Percentiles rank a stretch among this genome's conserved stretches.
Evolutionary conservation across 2,329 filamentous ascomycete species (phyloP).

Genomic region (Tolypocladium endophyticum): DNA sequence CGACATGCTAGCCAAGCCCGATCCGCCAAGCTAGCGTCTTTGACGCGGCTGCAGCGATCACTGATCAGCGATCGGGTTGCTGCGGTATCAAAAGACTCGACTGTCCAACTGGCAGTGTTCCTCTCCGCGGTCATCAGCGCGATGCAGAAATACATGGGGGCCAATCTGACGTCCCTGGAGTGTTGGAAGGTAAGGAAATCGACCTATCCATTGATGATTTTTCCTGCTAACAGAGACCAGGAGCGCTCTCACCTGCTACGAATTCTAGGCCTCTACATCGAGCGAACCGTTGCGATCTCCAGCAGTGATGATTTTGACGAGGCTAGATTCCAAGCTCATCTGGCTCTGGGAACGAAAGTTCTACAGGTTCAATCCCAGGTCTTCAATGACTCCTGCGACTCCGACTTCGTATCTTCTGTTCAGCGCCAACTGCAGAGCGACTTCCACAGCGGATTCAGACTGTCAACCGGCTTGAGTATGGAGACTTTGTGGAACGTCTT

Average conservation of each 20-base stretch:
- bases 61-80: slow-evolving; percentile 42
- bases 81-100: slow-evolving; percentile 50
- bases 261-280: slow-evolving; percentile 41
- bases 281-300: slow-evolving; percentile 39
- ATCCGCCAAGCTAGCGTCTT: slow-evolving; percentile 36
- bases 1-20: slow-evolving; percentile 30
- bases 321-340: slow-evolving; percentile 52
- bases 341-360: slow-evolving; percentile 37
- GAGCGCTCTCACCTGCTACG: slow-evolving; percentile 22
- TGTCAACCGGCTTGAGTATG: slow-evolving; percentile 71
- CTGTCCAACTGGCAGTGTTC: slow-evolving; percentile 42
- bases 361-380: slow-evolving; percentile 22
- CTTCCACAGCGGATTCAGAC: slow-evolving; percentile 60
- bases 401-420: slow-evolving; percentile 28
- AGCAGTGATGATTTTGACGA: slow-evolving; percentile 43
- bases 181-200: slow-evolving; percentile 18
- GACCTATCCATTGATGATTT: neutral
- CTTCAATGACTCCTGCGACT: slow-evolving; percentile 13
- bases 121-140: slow-evolving; percentile 30
- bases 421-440: slow-evolving; percentile 34
- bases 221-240: slow-evolving; percentile 1
- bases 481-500: slow-evolving; percentile 66
- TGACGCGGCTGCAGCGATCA: slow-evolving; percentile 53
- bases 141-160: slow-evolving; percentile 32
- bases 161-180: slow-evolving; percentile 14